phyloP scores from a whole-genome alignment of 441 rosid species.

The Euphorbia corollata region DNA sequence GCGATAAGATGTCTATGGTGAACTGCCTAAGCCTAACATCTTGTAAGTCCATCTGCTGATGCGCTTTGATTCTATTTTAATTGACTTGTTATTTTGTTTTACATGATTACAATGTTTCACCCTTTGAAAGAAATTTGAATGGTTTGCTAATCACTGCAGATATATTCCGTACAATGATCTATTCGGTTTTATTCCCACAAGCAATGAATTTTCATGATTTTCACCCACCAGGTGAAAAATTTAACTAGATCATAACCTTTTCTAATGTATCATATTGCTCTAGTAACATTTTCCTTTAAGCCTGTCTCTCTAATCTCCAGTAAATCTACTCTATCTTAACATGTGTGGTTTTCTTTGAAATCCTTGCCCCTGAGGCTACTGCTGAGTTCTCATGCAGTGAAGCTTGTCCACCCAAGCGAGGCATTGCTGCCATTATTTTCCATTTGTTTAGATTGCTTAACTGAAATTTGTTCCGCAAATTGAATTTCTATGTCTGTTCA shows the following conservation, averaged over 20 bases:
- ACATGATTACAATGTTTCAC: conserved; percentile 8
- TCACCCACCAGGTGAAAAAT: conserved; percentile 49
- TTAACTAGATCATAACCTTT: not conserved
- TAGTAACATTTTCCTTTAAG: no score
- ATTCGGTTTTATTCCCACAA: conserved; percentile 63
- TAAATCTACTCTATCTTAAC: not conserved
- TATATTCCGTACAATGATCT: conserved; percentile 79
- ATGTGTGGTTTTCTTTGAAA: conserved; percentile 65
- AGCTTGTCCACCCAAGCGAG: no score
- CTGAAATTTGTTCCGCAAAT: no score
- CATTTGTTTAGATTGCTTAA: no score
- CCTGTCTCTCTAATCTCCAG: no score
- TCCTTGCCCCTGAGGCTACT: conserved; percentile 63
- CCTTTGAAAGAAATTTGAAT: conserved; percentile 1
- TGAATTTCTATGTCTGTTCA: no score
- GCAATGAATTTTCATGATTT: conserved; percentile 72
- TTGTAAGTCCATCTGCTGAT: conserved; percentile 39
- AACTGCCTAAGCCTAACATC: conserved; percentile 60
- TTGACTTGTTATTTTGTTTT: not conserved
- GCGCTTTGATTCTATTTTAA: not conserved
- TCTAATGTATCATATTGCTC: no score
- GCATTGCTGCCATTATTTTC: no score
- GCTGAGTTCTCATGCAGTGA: conserved; percentile 32
- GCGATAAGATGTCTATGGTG: conserved; percentile 53
- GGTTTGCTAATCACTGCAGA: conserved; percentile 29